These are phyloP conservation scores for Fusarium sp. DNA, from an alignment of 2,329 filamentous ascomycete genomes.

Conservation along the genomic window DNA sequence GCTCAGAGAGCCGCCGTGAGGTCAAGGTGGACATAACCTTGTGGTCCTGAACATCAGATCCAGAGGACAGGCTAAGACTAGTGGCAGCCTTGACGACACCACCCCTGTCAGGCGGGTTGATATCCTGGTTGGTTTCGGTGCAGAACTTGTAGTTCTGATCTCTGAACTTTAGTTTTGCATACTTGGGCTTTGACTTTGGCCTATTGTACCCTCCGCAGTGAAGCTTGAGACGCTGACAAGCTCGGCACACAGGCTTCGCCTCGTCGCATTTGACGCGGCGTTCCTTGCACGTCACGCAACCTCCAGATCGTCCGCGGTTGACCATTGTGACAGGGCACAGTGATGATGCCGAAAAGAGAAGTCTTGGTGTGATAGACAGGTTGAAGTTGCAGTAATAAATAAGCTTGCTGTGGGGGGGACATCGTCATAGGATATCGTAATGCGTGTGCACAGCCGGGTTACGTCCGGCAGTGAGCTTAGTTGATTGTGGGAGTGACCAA, in stretches of 20 bases:
- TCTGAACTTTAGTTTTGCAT: not conserved
- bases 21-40: not conserved
- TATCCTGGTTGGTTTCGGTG: not conserved
- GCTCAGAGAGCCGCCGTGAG: not conserved
- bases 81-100: not conserved
- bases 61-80: not conserved
- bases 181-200: not conserved
- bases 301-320: not conserved
- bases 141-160: not conserved
- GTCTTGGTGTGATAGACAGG: not conserved
- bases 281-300: not conserved
- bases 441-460: not conserved
- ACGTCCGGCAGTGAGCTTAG: not conserved
- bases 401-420: not conserved
- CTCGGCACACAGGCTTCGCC: not conserved
- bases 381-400: not conserved
- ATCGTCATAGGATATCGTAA: not conserved
- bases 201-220: not conserved
- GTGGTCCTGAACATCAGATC: not conserved
- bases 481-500: not conserved
- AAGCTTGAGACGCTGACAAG: not conserved
- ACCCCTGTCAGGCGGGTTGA: not conserved
- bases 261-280: slow-evolving; percentile 1
- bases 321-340: not conserved
- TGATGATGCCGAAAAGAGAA: not conserved